A percentile compares a stretch with the other conserved stretches of the same genome.
These are phyloP conservation scores for Orbilia blumenaviensis DNA, from an alignment of 2,329 filamentous ascomycete species.

Conservation along the genomic window DNA sequence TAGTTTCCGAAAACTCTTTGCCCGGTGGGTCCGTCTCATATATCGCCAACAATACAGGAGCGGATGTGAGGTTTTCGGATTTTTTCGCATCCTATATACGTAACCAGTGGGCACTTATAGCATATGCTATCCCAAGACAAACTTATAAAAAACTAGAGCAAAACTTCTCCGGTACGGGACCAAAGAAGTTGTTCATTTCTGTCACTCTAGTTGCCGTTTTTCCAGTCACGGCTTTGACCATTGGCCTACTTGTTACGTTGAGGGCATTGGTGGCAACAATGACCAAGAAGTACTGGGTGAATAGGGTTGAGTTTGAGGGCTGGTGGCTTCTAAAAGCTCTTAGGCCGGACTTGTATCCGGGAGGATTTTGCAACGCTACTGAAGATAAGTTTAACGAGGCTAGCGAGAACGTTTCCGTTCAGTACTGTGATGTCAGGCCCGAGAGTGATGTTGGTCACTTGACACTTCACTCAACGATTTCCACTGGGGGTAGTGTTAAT, in stretches of 20 bases:
- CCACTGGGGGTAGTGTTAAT: not conserved
- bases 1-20: not conserved
- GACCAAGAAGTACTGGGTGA: not conserved
- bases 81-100: not conserved
- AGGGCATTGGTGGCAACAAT: not conserved
- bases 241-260: not conserved
- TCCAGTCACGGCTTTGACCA: not conserved
- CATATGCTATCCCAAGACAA: not conserved
- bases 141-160: not conserved
- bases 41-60: not conserved
- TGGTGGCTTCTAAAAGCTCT: not conserved
- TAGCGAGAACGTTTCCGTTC: not conserved
- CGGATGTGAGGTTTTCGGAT: not conserved
- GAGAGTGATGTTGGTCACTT: not conserved
- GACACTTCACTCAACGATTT: not conserved
- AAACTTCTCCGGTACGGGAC: not conserved
- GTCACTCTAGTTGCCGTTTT: not conserved
- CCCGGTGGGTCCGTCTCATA: not conserved
- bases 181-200: not conserved
- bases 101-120: not conserved
- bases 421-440: not conserved
- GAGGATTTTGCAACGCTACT: not conserved
- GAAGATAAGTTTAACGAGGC: not conserved
- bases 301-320: not conserved
- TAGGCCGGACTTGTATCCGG: not conserved